phyloP scores from a whole-genome alignment of 768 basidiomycete species.

The Termitomyces sp. region DNA sequence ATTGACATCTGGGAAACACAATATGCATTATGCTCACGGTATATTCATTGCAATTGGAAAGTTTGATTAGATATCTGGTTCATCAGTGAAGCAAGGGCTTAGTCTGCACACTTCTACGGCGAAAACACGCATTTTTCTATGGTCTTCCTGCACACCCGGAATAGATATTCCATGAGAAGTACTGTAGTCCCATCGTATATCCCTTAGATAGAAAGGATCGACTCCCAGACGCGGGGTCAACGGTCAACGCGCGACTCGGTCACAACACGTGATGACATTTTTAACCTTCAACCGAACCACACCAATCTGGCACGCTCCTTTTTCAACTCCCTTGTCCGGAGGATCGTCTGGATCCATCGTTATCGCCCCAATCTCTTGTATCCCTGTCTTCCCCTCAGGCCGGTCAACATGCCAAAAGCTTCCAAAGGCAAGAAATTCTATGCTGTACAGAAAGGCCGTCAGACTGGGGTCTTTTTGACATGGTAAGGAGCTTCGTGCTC shows the following conservation, averaged over 20 bases:
- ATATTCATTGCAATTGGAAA: too few relatives aligned
- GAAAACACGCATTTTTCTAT: background rate
- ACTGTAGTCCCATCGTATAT: too few relatives aligned
- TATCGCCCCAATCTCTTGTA: background rate
- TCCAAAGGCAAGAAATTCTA: constrained; percentile 53
- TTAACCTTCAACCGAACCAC: background rate
- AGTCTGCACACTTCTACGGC: background rate
- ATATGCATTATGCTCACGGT: too few relatives aligned
- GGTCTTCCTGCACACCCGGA: background rate
- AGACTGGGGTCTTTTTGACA: constrained; percentile 62
- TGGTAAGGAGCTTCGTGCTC: constrained; percentile 46
- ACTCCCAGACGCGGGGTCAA: background rate
- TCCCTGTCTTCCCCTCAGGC: background rate
- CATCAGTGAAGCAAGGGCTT: background rate
- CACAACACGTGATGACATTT: constrained; percentile 10
- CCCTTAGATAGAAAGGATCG: background rate
- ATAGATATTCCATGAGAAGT: background rate
- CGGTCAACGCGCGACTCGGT: background rate
- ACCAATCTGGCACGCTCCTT: constrained; percentile 12
- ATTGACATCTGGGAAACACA: too few relatives aligned
- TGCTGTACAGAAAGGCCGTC: constrained; percentile 65
- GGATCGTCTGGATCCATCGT: constrained; percentile 8
- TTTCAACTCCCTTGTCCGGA: constrained; percentile 3
- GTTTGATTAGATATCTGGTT: background rate
- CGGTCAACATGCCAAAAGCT: constrained; percentile 18